Percentiles rank a stretch among this genome's conserved stretches.
Evolutionary conservation across 2,329 filamentous ascomycete genomes (phyloP).

Genomic region (Fusarium chlamydosporum): DNA sequence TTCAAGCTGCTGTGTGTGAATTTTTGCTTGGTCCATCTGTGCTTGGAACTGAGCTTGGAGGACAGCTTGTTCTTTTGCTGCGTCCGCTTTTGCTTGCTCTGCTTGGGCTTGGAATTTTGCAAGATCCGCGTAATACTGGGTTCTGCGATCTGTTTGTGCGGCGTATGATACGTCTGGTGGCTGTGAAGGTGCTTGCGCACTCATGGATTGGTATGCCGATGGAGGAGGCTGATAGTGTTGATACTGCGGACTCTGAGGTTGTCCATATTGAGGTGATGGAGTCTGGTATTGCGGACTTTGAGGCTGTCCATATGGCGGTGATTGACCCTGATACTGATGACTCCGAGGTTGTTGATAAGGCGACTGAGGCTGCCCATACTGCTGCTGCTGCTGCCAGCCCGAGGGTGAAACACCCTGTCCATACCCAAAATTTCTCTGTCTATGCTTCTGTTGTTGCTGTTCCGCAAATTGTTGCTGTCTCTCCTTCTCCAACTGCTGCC

Average conservation of each 20-base stretch:
- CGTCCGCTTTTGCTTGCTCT: background rate
- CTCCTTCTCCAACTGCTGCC: constrained; percentile 24
- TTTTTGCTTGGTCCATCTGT: constrained; percentile 1
- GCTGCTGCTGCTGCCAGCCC: constrained; percentile 30
- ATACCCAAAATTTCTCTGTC: constrained; percentile 4
- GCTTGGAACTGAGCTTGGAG: background rate
- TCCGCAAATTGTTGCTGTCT: constrained; percentile 37
- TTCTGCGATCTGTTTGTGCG: background rate
- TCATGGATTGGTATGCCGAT: constrained; percentile 5
- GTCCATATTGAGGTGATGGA: constrained; percentile 12
- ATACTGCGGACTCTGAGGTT: constrained; percentile 10
- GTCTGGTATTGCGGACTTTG: constrained; percentile 19
- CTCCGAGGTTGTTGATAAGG: constrained; percentile 20
- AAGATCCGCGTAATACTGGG: background rate
- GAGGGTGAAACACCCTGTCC: constrained; percentile 5
- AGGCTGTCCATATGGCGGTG: constrained; percentile 10
- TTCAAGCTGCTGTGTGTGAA: constrained; percentile 29
- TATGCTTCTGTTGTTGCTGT: constrained; percentile 32
- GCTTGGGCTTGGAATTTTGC: constrained; percentile 2
- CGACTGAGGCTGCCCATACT: background rate
- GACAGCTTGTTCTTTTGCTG: constrained; percentile 1
- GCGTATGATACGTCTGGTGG: background rate
- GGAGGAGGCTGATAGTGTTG: constrained; percentile 22
- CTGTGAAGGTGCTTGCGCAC: constrained; percentile 3
- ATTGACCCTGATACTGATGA: constrained; percentile 17